Evolutionary conservation across 768 basidiomycete species (phyloP).

Genomic region (Peribolospora kevripleyi): DNA sequence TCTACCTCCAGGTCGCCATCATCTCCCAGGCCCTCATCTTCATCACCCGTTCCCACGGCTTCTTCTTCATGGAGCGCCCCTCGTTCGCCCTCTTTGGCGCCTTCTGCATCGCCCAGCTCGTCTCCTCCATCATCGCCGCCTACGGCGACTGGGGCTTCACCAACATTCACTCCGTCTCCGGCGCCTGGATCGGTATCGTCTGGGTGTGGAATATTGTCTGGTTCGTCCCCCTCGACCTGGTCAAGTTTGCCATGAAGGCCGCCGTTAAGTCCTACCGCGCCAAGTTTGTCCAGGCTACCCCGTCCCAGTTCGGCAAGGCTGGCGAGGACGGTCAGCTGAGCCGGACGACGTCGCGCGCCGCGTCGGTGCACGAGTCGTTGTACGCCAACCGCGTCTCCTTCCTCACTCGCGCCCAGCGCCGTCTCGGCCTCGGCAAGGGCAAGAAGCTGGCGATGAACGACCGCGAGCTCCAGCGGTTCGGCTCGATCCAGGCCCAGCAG

Average conservation of each 20-base stretch:
- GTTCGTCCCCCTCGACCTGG: conserved; percentile 79
- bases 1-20: conserved; percentile 92
- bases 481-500: background rate
- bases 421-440: conserved; percentile 56
- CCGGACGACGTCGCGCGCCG: conserved; percentile 70
- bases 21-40: conserved; percentile 79
- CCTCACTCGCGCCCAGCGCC: conserved; percentile 63
- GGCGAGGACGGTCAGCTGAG: conserved; percentile 35
- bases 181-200: conserved; percentile 88
- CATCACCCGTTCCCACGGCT: conserved; percentile 24
- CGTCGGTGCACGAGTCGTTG: conserved; percentile 67
- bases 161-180: conserved; percentile 46
- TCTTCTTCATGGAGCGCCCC: conserved; percentile 93
- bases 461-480: conserved; percentile 18
- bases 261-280: conserved; percentile 67
- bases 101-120: conserved; percentile 77
- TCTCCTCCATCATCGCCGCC: conserved; percentile 84
- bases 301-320: conserved; percentile 22
- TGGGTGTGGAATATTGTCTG: conserved; percentile 91
- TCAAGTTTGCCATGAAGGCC: conserved; percentile 83
- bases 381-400: conserved; percentile 91
- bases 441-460: conserved; percentile 25
- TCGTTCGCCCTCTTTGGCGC: conserved; percentile 68
- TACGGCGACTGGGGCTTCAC: conserved; percentile 93
- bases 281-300: conserved; percentile 14